Conservation (phyloP, 345 rosid species). For the Corchorus olitorius region DNA sequence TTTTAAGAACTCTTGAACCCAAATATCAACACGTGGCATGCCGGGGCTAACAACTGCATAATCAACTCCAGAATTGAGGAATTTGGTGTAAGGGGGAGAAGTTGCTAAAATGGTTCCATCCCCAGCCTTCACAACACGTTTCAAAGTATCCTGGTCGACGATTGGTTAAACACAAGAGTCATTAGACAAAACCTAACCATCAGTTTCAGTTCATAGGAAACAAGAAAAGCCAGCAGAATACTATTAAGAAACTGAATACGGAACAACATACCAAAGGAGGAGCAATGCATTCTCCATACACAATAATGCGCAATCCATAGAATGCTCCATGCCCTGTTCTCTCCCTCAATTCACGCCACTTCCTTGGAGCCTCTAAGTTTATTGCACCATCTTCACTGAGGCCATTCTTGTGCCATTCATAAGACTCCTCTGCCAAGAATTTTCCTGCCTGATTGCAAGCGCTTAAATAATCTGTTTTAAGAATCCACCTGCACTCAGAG, state of each 20-base stretch:
- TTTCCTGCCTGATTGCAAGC: conserved; percentile 76
- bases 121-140: conserved; percentile 93
- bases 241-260: not conserved
- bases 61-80: conserved; percentile 68
- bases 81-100: conserved; percentile 91
- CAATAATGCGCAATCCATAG: conserved; percentile 66
- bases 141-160: conserved; percentile 78
- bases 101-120: conserved; percentile 91
- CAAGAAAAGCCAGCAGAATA: not conserved
- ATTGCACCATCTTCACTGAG: conserved; percentile 83
- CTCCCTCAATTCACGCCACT: conserved; percentile 81
- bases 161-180: not conserved
- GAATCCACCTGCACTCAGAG: conserved; percentile 81
- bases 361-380: conserved; percentile 82
- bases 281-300: conserved; percentile 86
- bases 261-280: conserved; percentile 78
- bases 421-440: conserved; percentile 77
- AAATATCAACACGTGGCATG: conserved; percentile 61
- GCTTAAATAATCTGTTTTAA: conserved; percentile 71
- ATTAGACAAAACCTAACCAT: conserved; percentile 10
- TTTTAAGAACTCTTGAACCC: conserved; percentile 85
- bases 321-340: conserved; percentile 95
- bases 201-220: not conserved
- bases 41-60: conserved; percentile 85
- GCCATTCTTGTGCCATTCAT: conserved; percentile 77